Conservation (phyloP, 768 basidiomycete species). For the Ramaria sp. region DNA sequence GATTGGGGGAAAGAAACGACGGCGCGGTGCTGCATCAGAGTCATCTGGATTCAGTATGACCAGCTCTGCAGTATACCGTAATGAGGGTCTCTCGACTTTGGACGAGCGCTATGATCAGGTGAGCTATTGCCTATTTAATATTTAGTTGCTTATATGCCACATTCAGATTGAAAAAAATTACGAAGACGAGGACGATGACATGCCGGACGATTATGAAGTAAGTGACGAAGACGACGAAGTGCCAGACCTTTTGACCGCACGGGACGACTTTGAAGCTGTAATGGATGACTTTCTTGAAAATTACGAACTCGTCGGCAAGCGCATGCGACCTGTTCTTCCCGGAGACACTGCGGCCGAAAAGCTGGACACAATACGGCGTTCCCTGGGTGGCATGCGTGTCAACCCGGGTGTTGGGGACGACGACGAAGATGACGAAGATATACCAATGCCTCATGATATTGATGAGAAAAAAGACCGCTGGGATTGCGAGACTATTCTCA, state of each 20-base stretch:
- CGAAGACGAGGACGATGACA: conserved; percentile 30
- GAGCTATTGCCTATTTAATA: background rate
- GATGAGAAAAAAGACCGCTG: conserved; percentile 57
- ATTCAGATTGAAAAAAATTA: conserved; percentile 73
- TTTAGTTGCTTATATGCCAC: background rate
- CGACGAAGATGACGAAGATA: conserved; percentile 33
- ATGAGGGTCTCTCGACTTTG: conserved; percentile 74
- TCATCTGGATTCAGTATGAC: conserved; percentile 97
- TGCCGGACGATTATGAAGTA: conserved; percentile 24
- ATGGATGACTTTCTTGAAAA: conserved; percentile 90
- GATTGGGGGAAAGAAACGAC: conserved; percentile 61
- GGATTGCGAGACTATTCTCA: conserved; percentile 95
- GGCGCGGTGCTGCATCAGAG: conserved; percentile 66
- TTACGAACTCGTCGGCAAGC: conserved; percentile 77
- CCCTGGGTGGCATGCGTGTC: conserved; percentile 51
- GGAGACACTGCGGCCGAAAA: conserved; percentile 71
- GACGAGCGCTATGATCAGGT: conserved; percentile 96
- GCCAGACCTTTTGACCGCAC: conserved; percentile 66
- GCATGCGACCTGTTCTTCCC: conserved; percentile 65
- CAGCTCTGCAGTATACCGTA: conserved; percentile 91
- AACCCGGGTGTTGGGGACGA: conserved; percentile 34
- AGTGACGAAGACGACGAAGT: conserved; percentile 42
- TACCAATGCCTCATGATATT: conserved; percentile 41
- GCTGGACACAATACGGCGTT: conserved; percentile 66
- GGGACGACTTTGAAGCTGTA: conserved; percentile 84